Evolutionary conservation across 345 rosid genomes (phyloP), one percentile per base, ranked within the genome.

Genomic region (Isatis tinctoria): DNA sequence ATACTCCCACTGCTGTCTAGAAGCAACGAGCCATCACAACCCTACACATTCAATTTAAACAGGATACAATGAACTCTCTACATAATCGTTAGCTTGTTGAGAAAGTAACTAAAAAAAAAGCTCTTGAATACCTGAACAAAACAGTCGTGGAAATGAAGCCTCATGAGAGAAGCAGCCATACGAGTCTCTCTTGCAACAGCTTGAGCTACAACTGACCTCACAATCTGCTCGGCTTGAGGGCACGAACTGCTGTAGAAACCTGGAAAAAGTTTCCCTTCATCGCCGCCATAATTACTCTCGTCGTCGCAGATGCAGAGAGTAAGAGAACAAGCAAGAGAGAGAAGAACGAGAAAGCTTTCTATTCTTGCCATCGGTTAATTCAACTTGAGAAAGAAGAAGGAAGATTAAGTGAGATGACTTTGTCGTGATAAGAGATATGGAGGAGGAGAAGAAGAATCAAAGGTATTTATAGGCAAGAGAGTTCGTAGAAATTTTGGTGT

Each of bases 141-240:
- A 53, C 98, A 90, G 70, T 90, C 98, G 32, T 88, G 96, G 75
- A 92, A 92, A 73, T 83, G 89, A 33, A 90, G 86, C 75, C 98
- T 84, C 36, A 90, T 76, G 35, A 92, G 65, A 17, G 95, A 90
- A 75, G 98, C 96, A 74, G 84, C 95, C 92, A 87, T 88, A 20
- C 96, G 88, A 17, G 85, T 41, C 39, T 92, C 93, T 68, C 78
- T 82, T 0, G 82, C 82, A 35, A 87, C 79, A 26, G 93, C 96
- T 69, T 84, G 77, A 22, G 85, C 79, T 26, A 92, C 89, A 53
- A 79, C 76, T 1, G 83, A 82, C 73, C 67, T 76, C 6, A 90
- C 95, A 11, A 85, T 90, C 49, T 84, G 70, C 6, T 80, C 79
- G 43, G 87, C 86, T 49, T 75, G 81, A 3, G 95, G 95, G 76